These are phyloP conservation scores for Berkeleyomyces rouxiae DNA, from an alignment of 2,329 filamentous ascomycete species.

Conservation along the genomic window DNA sequence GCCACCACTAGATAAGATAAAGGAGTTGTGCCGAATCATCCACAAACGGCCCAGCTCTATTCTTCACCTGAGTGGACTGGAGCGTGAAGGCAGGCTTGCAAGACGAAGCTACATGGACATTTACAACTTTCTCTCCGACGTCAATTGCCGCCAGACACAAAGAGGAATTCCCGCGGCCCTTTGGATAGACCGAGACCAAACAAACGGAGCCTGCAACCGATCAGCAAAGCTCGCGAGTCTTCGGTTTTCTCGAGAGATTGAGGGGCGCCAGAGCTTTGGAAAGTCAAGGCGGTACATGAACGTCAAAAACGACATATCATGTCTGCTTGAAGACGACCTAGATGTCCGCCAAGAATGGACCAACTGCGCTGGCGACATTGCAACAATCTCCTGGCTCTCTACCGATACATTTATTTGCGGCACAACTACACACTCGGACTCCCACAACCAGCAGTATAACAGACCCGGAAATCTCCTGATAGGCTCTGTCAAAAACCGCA, in stretches of 20 bases:
- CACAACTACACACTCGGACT: conserved; percentile 44
- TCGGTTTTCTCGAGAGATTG: conserved; percentile 32
- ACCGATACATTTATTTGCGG: conserved; percentile 41
- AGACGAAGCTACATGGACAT: conserved; percentile 21
- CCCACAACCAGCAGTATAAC: conserved; percentile 49
- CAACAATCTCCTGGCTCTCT: conserved; percentile 40
- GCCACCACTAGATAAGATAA: conserved; percentile 5
- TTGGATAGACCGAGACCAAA: conserved; percentile 18
- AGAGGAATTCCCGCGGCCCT: background rate
- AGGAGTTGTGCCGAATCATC: conserved; percentile 16
- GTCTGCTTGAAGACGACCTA: conserved; percentile 34
- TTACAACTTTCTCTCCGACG: conserved; percentile 23
- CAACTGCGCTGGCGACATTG: conserved; percentile 44
- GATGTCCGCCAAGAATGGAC: conserved; percentile 37
- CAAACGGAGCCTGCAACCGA: conserved; percentile 14
- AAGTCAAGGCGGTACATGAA: conserved; percentile 27
- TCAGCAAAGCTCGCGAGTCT: conserved; percentile 24
- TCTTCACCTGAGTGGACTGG: conserved; percentile 9
- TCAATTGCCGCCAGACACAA: conserved; percentile 19
- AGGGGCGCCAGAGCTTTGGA: conserved; percentile 28
- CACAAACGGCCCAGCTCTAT: conserved; percentile 10
- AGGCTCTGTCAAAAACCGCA: conserved; percentile 30
- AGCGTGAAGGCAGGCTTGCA: conserved; percentile 15
- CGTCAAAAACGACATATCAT: conserved; percentile 29
- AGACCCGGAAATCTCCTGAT: conserved; percentile 45